A percentile compares a stretch with the other conserved stretches of the same genome.
These are phyloP conservation scores for Nakazawaea molendinolei DNA, from an alignment of 805 yeast species.

Conservation along the genomic window DNA sequence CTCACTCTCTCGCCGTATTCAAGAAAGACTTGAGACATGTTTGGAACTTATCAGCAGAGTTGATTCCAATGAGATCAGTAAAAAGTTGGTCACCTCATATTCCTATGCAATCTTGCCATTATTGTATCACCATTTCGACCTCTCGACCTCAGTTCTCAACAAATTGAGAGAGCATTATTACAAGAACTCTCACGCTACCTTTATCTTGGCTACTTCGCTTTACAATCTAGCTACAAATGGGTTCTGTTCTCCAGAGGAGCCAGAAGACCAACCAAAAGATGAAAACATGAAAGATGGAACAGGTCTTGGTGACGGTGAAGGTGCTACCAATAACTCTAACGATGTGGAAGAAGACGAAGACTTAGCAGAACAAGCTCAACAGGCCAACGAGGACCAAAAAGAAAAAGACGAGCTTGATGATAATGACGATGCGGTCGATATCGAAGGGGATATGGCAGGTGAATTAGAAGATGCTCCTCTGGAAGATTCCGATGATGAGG, in stretches of 20 bases:
- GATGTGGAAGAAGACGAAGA: conserved; percentile 92
- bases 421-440: conserved; percentile 84
- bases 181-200: conserved; percentile 55
- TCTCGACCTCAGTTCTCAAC: conserved; percentile 36
- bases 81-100: conserved; percentile 38
- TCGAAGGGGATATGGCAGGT: conserved; percentile 98
- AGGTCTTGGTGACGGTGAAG: conserved; percentile 82
- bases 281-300: conserved; percentile 76
- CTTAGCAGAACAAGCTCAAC: conserved; percentile 65
- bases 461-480: conserved; percentile 73
- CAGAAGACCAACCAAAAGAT: conserved; percentile 53
- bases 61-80: conserved; percentile 31
- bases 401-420: conserved; percentile 59
- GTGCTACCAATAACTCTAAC: conserved; percentile 66
- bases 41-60: conserved; percentile 27
- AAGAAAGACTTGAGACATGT: conserved; percentile 28
- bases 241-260: conserved; percentile 81
- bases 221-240: conserved; percentile 67
- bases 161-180: conserved; percentile 43
- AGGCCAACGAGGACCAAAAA: conserved; percentile 66
- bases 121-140: conserved; percentile 47
- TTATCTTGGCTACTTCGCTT: conserved; percentile 47
- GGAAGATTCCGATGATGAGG: conserved; percentile 46
- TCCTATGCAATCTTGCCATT: conserved; percentile 57
- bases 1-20: conserved; percentile 17